Percentiles rank a stretch among this genome's conserved stretches.
phyloP scores from a whole-genome alignment of 2,329 filamentous ascomycete genomes.

The Periconia digitata region DNA sequence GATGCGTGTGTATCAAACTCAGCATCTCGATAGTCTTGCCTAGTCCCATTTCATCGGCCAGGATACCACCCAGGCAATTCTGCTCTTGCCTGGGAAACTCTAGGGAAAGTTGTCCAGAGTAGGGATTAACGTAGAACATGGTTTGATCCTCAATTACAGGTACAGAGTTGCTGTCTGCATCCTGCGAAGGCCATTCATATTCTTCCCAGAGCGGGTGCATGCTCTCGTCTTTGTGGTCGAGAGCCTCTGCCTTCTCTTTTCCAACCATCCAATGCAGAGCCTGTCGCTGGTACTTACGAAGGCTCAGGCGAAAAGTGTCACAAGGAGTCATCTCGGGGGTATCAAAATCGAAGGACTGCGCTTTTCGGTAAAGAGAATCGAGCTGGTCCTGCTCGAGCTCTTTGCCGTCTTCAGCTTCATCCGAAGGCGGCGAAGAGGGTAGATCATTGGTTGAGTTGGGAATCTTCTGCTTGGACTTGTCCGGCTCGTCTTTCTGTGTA shows the following conservation, averaged over 20 bases:
- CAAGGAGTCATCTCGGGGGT: constrained; percentile 86
- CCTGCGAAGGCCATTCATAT: constrained; percentile 84
- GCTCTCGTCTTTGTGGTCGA: constrained; percentile 67
- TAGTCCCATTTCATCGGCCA: constrained; percentile 96
- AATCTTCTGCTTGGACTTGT: constrained; percentile 45
- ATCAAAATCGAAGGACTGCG: constrained; percentile 93
- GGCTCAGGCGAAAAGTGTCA: constrained; percentile 75
- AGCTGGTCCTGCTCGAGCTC: constrained; percentile 95
- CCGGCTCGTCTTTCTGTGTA: constrained; percentile 83
- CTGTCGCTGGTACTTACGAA: constrained; percentile 94
- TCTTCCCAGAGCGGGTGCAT: constrained; percentile 99
- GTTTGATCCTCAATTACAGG: constrained; percentile 65
- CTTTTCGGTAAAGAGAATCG: constrained; percentile 90
- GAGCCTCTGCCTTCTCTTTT: constrained; percentile 81
- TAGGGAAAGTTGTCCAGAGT: constrained; percentile 89
- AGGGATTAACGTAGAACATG: constrained; percentile 93
- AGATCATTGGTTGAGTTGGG: constrained; percentile 52
- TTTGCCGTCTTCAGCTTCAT: constrained; percentile 77
- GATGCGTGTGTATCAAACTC: constrained; percentile 84
- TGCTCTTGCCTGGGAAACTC: constrained; percentile 94
- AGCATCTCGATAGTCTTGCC: constrained; percentile 99
- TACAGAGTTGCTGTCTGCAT: constrained; percentile 79
- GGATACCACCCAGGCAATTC: constrained; percentile 86
- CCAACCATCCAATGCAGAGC: constrained; percentile 94
- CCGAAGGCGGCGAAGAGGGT: constrained; percentile 59